These are phyloP conservation scores for Pseudohalonectria lignicola DNA, from an alignment of 2,329 filamentous ascomycete species.

Conservation along the genomic window DNA sequence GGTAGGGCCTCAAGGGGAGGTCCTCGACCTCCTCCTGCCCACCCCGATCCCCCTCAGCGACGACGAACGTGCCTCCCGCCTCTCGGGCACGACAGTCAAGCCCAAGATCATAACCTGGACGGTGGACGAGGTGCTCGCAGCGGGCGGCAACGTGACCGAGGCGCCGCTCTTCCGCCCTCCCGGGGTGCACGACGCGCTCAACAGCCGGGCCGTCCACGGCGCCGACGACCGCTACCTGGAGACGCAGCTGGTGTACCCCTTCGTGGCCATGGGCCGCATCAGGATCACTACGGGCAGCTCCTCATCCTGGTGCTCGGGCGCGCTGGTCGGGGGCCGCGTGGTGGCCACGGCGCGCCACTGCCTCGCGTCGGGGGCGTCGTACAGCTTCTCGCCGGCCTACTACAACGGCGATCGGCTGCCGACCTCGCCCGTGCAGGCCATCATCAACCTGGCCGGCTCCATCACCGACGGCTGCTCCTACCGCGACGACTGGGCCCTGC, in stretches of 20 bases:
- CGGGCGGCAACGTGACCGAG: background rate
- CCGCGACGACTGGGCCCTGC: constrained; percentile 1
- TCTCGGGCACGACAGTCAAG: background rate
- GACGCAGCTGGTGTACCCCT: background rate
- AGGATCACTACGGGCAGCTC: background rate
- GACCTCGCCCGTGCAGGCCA: background rate
- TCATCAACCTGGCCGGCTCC: background rate
- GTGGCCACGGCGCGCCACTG: constrained; percentile 3
- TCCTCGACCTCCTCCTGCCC: background rate
- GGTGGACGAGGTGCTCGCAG: background rate
- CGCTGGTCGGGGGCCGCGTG: background rate
- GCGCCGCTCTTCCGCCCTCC: background rate
- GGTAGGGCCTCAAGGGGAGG: background rate
- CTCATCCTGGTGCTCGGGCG: background rate
- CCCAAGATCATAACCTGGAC: background rate
- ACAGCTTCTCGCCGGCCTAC: constrained; percentile 1
- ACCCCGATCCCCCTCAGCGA: background rate
- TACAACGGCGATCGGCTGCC: background rate
- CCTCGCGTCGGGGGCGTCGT: background rate
- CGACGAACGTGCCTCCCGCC: too few species aligned
- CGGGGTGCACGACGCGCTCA: background rate
- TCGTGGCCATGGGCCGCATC: background rate
- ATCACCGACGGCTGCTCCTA: background rate
- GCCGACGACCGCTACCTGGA: background rate
- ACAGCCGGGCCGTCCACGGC: background rate